These are phyloP conservation scores for Nakataea oryzae DNA, from an alignment of 2,329 filamentous ascomycete genomes.

Conservation along the genomic window DNA sequence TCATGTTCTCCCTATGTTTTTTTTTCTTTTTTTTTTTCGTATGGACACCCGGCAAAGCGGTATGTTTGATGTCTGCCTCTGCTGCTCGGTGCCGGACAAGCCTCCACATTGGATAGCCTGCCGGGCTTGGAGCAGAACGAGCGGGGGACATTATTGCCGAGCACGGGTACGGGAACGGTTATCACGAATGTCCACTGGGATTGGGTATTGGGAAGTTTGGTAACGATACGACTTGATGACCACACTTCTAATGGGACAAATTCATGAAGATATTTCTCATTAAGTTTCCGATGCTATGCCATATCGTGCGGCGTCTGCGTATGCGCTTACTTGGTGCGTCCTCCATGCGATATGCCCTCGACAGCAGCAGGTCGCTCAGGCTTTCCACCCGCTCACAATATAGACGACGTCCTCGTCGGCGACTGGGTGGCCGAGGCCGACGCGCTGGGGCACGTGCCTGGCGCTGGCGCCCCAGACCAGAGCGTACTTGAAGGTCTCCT, in stretches of 20 bases:
- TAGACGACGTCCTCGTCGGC: slow-evolving; percentile 59
- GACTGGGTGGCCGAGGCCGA: slow-evolving; percentile 76
- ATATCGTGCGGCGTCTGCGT: too few relatives aligned
- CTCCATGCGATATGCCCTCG: too few relatives aligned
- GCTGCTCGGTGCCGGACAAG: too few relatives aligned
- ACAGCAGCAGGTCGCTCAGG: slow-evolving; percentile 23
- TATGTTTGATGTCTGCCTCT: background rate
- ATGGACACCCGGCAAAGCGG: background rate
- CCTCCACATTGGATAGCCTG: background rate
- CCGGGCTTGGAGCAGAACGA: too few relatives aligned
- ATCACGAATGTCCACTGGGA: background rate
- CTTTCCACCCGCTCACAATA: slow-evolving; percentile 55
- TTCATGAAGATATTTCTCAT: background rate
- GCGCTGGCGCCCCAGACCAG: slow-evolving; percentile 96
- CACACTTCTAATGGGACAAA: background rate
- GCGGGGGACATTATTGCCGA: background rate
- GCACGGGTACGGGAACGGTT: background rate
- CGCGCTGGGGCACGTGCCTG: slow-evolving; percentile 85
- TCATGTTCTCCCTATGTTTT: background rate
- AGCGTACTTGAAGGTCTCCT: slow-evolving; percentile 98
- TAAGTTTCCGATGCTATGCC: background rate
- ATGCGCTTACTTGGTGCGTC: background rate
- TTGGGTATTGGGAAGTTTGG: background rate
- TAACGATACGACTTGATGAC: slow-evolving; percentile 9
- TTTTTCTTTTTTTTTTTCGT: background rate